Conservation (phyloP, 176 grass and related monocot species). For the Poa pratensis region DNA sequence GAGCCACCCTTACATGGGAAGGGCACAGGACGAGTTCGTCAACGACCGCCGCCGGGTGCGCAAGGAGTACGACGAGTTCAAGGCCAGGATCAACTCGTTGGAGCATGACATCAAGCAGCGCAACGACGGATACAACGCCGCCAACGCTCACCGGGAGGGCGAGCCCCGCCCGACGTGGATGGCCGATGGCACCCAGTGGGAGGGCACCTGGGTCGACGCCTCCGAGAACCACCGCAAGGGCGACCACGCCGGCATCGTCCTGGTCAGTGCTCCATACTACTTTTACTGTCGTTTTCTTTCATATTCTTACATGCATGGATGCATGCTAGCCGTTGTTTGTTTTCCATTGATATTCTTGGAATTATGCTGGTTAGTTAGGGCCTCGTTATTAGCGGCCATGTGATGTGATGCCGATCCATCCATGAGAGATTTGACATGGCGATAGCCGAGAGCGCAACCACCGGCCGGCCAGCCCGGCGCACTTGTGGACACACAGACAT, state of each 20-base stretch:
- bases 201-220: slow-evolving; percentile 77
- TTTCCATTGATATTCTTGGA: not conserved
- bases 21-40: slow-evolving; percentile 77
- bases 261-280: slow-evolving; percentile 39
- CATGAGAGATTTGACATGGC: not conserved
- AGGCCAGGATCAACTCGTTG: slow-evolving; percentile 65
- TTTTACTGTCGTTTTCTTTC: not conserved
- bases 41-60: slow-evolving; percentile 79
- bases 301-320: not conserved
- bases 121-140: slow-evolving; percentile 65
- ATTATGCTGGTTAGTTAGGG: not conserved
- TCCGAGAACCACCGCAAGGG: slow-evolving; percentile 77
- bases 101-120: slow-evolving; percentile 71
- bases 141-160: slow-evolving; percentile 32
- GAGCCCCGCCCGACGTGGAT: slow-evolving; percentile 68
- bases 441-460: slow-evolving; percentile 50
- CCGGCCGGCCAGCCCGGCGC: not conserved
- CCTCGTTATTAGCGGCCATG: not conserved
- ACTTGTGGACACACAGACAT: not conserved
- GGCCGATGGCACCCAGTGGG: slow-evolving; percentile 74
- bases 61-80: slow-evolving; percentile 92
- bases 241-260: slow-evolving; percentile 89
- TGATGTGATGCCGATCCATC: not conserved
- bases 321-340: not conserved
- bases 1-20: slow-evolving; percentile 76